Conservation (phyloP, 306 rosid genomes). For the Cucumis sativus region Cucumber_9930_V3 NC_026655.2:23436001-23436500, state of each 20-base stretch:
- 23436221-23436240: not conserved
- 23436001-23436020: not conserved
- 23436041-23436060: no score
- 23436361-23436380: constrained; percentile 1
- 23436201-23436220: not conserved
- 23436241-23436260: not conserved
- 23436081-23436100: no score
- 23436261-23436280: not conserved
- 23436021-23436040: no score
- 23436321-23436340: not conserved
- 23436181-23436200: not conserved
- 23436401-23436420: not conserved
- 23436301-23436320: not conserved
- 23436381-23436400: not conserved
- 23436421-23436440: not conserved
- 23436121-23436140: not conserved
- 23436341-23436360: not conserved
- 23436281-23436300: not conserved
- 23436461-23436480: not conserved
- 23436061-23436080: no score
- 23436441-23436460: not conserved
- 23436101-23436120: not conserved
- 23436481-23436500: not conserved
- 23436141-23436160: not conserved
- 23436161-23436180: not conserved